Conservation (phyloP, 1,284 basidiomycete species). For the Amylostereum areolatum region DNA sequence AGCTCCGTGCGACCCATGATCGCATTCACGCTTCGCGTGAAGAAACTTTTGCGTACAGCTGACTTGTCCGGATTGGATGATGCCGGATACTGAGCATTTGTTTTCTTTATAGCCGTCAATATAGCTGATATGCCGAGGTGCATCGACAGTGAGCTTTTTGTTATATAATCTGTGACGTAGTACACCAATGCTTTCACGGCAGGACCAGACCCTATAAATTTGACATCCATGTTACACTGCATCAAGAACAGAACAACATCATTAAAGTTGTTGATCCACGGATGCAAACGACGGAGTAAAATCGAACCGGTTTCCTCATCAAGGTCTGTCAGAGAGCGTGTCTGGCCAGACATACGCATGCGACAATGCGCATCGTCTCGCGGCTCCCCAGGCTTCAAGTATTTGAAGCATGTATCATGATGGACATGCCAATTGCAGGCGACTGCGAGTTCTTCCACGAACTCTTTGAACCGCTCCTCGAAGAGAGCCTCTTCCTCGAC, state of each 20-base stretch:
- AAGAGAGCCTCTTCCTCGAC: background rate
- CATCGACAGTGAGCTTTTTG: conserved; percentile 16
- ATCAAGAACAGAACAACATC: conserved; percentile 11
- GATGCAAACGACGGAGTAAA: conserved; percentile 6
- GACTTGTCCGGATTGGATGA: background rate
- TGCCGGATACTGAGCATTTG: conserved; percentile 3
- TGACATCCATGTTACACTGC: conserved; percentile 26
- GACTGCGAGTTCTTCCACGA: conserved; percentile 1
- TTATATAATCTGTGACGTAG: conserved; percentile 26
- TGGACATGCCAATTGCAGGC: conserved; percentile 5
- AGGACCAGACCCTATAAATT: conserved; percentile 23
- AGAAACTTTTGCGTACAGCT: background rate
- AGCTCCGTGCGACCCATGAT: conserved; percentile 4
- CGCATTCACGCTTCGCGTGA: conserved; percentile 3
- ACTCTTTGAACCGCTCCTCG: background rate
- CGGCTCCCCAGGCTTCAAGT: conserved; percentile 1
- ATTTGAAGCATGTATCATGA: conserved; percentile 5
- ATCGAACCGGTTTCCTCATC: conserved; percentile 4
- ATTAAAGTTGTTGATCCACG: conserved; percentile 10
- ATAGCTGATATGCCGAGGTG: conserved; percentile 17
- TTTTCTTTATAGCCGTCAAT: conserved; percentile 14
- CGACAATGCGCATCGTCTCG: conserved; percentile 6
- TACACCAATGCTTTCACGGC: conserved; percentile 22
- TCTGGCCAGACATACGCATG: conserved; percentile 8
- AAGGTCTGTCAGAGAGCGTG: background rate